phyloP scores from a whole-genome alignment of 2,329 filamentous ascomycete species.

The Magnaporthiopsis poae region DNA sequence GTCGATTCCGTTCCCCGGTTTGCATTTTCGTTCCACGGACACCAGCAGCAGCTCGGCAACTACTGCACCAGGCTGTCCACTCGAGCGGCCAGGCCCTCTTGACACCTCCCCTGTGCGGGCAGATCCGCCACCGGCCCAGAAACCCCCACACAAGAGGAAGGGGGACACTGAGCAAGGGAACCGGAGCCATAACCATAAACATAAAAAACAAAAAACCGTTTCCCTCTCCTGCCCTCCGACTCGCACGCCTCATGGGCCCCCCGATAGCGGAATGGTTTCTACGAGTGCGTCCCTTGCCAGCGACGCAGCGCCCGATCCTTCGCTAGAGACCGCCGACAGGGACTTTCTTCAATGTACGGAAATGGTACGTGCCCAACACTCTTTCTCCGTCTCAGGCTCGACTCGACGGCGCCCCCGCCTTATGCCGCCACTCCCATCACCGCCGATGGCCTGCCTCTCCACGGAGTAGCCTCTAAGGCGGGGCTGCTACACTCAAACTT shows the following conservation, averaged over 20 bases:
- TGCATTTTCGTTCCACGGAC: neutral
- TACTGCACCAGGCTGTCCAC: neutral
- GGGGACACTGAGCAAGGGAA: neutral
- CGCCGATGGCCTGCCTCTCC: neutral
- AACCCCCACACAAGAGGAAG: neutral
- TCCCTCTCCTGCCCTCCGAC: neutral
- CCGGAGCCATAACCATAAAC: neutral
- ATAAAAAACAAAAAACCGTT: neutral
- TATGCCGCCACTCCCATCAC: neutral
- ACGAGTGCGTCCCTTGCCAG: neutral
- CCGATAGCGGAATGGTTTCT: neutral
- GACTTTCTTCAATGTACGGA: no score
- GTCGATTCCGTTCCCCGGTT: neutral
- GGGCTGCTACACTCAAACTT: neutral
- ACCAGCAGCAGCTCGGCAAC: neutral
- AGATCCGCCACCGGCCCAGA: neutral
- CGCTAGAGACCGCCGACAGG: neutral
- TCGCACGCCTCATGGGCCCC: neutral
- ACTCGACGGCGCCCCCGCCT: neutral
- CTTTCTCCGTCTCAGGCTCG: neutral
- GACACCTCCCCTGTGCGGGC: neutral
- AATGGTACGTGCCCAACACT: no score
- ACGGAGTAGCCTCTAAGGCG: neutral
- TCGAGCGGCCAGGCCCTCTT: neutral
- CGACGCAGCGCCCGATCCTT: neutral